phyloP scores from a whole-genome alignment of 1,139 yeast species.

The Saccharomyces hybrid region DNA sequence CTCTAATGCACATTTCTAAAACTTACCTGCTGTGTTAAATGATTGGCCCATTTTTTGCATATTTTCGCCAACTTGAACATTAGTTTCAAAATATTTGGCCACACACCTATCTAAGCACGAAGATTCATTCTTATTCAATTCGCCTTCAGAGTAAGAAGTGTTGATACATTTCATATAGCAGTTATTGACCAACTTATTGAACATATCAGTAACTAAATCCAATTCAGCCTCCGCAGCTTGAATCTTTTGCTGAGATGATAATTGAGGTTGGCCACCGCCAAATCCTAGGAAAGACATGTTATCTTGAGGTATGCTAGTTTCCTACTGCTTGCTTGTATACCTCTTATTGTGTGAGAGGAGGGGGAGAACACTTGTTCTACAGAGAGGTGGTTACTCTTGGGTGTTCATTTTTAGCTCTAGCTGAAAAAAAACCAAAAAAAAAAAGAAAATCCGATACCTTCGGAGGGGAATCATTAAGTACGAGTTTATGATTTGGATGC shows the following conservation, averaged over 20 bases:
- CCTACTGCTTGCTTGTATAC: neutral
- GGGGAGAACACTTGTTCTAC: neutral
- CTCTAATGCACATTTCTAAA: conserved; percentile 10
- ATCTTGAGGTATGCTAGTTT: neutral
- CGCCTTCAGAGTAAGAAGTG: conserved; percentile 61
- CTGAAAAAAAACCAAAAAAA: neutral
- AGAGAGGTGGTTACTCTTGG: neutral
- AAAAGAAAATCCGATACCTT: neutral
- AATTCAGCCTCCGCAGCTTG: conserved; percentile 85
- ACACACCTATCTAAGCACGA: conserved; percentile 96
- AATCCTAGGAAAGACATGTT: conserved; percentile 77
- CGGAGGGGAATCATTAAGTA: neutral
- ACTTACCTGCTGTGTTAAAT: conserved; percentile 34
- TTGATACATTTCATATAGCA: conserved; percentile 86
- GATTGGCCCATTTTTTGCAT: conserved; percentile 67
- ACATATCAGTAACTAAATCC: conserved; percentile 96
- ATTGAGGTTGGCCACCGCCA: conserved; percentile 70
- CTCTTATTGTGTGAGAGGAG: neutral
- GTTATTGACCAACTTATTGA: conserved; percentile 73
- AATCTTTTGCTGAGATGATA: conserved; percentile 66
- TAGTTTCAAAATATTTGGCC: conserved; percentile 91
- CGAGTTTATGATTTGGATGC: neutral
- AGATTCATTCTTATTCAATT: conserved; percentile 75
- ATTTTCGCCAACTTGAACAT: conserved; percentile 90
- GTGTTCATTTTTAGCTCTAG: neutral